phyloP scores from a whole-genome alignment of 306 rosid species.

The Rosa multiflora region DNA sequence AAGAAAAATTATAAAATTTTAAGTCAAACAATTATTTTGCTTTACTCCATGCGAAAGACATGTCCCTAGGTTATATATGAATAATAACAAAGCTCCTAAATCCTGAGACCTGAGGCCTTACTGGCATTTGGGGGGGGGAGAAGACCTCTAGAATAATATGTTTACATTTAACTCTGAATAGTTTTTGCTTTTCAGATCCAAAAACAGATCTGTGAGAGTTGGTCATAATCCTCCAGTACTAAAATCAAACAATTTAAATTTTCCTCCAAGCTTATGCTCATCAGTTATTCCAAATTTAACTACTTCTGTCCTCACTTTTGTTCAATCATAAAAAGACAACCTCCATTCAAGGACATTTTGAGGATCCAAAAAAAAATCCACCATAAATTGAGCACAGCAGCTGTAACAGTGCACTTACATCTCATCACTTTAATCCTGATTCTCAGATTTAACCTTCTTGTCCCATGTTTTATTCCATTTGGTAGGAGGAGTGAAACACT shows the following conservation, averaged over 20 bases:
- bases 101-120: neutral
- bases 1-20: neutral
- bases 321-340: neutral
- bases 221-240: neutral
- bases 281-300: neutral
- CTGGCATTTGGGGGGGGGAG: too few species aligned
- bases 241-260: neutral
- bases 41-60: neutral
- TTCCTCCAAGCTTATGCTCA: neutral
- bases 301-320: neutral
- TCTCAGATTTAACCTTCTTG: neutral
- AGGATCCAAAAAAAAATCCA: neutral
- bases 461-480: neutral
- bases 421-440: neutral
- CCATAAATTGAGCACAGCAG: neutral
- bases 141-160: too few species aligned
- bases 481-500: neutral
- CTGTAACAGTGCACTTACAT: neutral
- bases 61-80: neutral
- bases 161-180: too few species aligned
- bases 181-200: neutral
- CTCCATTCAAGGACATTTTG: too few species aligned
- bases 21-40: neutral
- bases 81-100: neutral
- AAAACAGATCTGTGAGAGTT: too few species aligned